Conservation (phyloP, 805 yeast species). For the Kodamaea neixiangensis region DNA sequence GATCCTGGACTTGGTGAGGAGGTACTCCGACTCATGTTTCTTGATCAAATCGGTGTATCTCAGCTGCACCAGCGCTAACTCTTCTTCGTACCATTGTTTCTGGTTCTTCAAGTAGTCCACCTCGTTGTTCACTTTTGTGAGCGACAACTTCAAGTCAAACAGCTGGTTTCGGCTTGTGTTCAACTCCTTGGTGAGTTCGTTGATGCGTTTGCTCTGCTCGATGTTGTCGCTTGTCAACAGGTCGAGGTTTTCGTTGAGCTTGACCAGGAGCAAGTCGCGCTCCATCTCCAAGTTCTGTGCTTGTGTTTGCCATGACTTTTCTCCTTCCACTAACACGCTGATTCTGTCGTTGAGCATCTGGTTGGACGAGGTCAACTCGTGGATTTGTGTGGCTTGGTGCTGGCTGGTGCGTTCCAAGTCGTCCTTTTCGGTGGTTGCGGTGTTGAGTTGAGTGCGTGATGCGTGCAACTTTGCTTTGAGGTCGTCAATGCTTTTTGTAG, state of each 20-base stretch:
- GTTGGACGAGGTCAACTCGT: constrained; percentile 13
- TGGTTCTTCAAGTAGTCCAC: constrained; percentile 34
- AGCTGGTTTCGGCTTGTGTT: constrained; percentile 40
- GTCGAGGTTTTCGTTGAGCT: constrained; percentile 29
- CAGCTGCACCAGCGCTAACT: constrained; percentile 35
- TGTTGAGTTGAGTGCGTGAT: neutral
- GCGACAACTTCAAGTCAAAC: constrained; percentile 36
- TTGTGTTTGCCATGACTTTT: constrained; percentile 4
- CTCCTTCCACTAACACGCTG: constrained; percentile 6
- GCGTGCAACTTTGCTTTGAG: constrained; percentile 21
- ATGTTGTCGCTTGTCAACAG: constrained; percentile 35
- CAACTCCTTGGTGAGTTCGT: constrained; percentile 36
- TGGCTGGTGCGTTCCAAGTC: constrained; percentile 10
- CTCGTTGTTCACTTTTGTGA: constrained; percentile 38
- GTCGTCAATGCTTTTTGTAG: constrained; percentile 23
- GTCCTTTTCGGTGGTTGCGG: constrained; percentile 3
- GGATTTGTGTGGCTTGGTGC: constrained; percentile 8
- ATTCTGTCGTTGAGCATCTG: constrained; percentile 10
- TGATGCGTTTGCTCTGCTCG: constrained; percentile 36
- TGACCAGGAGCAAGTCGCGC: constrained; percentile 26
- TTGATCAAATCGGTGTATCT: constrained; percentile 40
- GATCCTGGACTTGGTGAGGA: constrained; percentile 30
- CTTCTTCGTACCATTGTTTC: constrained; percentile 42
- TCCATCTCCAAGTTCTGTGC: constrained; percentile 10
- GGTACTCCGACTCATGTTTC: constrained; percentile 38